Evolutionary conservation across 768 basidiomycete genomes (phyloP), one percentile per base, ranked within the genome.

Genomic region (Crassisporium funariophilum): DNA sequence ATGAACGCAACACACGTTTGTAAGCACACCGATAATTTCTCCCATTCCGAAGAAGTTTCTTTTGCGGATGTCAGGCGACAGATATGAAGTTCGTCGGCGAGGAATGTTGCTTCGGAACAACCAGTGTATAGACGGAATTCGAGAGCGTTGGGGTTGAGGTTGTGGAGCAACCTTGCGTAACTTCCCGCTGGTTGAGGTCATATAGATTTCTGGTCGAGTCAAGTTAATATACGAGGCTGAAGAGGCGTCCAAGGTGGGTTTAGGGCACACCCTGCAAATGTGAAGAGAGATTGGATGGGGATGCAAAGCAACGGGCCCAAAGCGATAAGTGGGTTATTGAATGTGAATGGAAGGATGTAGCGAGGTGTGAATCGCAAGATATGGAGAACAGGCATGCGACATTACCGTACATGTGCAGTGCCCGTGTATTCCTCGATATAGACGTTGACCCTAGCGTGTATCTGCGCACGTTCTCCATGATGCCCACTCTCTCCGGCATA

Each of bases 11-110:
- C 83, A 37, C 71, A 88, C 89, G 53, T 89, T 90, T 22, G 84
- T 70, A 16, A 91, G 65, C 15, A 91, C 89, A 16, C 79, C 77
- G 25, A 91, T 66, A 43, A 93, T 82, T 50, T 91, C 89, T 41
- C 86, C 79, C 72, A 91, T 76, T 20, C 90, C 88, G 52, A 91
- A 91, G 52, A 90, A 79, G 51, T 83, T 83, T 45, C 88, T 75
- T 59, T 81, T 83, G 60, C 80, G 81, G 39, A 81, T 68, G 60
- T 85, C 82, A 31, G 73, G 62, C 15, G 82, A 79, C 48, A 85
- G 67, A 41, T 74, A 78, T 15, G 82, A 83, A 48, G 76, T 75
- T 53, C 84, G 74, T 56, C 78, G 72, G 34, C 84, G 78, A 54
- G 86, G 84, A 39, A 88, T 80, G 63, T 86, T 88, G 54, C 78